Evolutionary conservation across 257 asterid species (phyloP), one percentile per base, ranked within the genome.

Genomic region (Salvia hispanica): DNA sequence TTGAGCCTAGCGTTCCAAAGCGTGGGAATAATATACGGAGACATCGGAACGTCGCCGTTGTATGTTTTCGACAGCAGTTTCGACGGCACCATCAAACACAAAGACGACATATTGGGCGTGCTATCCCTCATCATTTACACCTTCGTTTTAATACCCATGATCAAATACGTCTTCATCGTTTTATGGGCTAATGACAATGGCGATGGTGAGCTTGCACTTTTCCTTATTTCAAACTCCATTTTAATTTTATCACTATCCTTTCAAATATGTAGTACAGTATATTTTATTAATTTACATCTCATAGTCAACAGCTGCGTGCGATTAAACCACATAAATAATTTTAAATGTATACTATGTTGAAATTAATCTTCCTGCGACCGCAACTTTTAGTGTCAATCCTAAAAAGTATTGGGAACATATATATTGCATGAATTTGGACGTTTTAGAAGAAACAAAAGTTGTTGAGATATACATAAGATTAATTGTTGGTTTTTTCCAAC

Each of bases 41-140:
- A 90, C 72, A 86, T 88, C 7, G 97, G 97, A 53, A 88, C 97
- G 1, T 90, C 97, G 12, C 97, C 95, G 5, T 69, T 90, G 48
- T 90, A 90, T 59, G 97, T 90, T 25, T 90, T 43, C 45, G 52
- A 86, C 8, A 86, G 90, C 66, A 56, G 85, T 4, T 90, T 88
- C 47, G 9, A 85, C 0, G 62, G 80, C 4, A 80, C 71, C 2
- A 80, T 89, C 36, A 34, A 65, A 1, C 54, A 88, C 78, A 67
- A 48, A 0, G 45, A 90, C 6, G 95, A 90, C 61, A 66, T 88
- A 10, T 51, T 88, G 1, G 97, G 92, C 0, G 90, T 86, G 3
- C 52, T 88, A 6, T 88, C 94, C 11, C 91, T 90, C 67, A 90
- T 88, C 75, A 77, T 90, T 25, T 90, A 90, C 73, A 88, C 97